A percentile compares a stretch with the other conserved stretches of the same genome.
phyloP scores from a whole-genome alignment of 306 rosid species.

The Prunus mira region DNA sequence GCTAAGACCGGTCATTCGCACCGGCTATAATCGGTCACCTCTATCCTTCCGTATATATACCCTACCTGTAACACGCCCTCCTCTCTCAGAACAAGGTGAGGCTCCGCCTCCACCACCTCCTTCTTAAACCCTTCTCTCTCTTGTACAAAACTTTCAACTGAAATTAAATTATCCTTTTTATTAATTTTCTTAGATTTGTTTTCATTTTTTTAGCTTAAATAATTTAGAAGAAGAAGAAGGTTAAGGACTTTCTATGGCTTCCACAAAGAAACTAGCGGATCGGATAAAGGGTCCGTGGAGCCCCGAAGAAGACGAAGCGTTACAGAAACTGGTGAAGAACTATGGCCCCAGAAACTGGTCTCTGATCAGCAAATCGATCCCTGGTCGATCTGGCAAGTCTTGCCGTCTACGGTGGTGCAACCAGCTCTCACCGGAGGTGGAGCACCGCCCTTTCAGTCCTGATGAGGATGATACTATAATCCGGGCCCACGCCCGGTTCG shows the following conservation, averaged over 20 bases:
- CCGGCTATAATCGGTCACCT: conserved; percentile 44
- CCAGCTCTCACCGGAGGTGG: conserved; percentile 83
- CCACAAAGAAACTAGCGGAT: conserved; percentile 40
- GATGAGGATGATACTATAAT: conserved; percentile 65
- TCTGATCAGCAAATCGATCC: conserved; percentile 72
- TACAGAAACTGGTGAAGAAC: conserved; percentile 51
- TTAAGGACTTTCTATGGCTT: conserved; percentile 32
- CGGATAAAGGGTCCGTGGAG: conserved; percentile 93
- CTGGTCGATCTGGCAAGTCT: conserved; percentile 81
- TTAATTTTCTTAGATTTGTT: neutral
- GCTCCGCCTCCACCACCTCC: conserved; percentile 33
- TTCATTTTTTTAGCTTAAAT: neutral
- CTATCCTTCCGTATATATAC: conserved; percentile 29
- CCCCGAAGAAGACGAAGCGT: conserved; percentile 73
- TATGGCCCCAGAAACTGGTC: conserved; percentile 80
- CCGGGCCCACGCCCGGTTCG: conserved; percentile 58
- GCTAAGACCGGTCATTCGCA: conserved; percentile 37
- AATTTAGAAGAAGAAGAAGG: neutral
- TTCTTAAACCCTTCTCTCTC: neutral
- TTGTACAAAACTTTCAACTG: neutral
- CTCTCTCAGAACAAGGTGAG: conserved; percentile 26
- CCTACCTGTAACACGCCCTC: neutral
- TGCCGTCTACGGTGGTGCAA: conserved; percentile 92
- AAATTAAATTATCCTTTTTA: neutral
- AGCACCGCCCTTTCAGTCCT: conserved; percentile 62